These are phyloP conservation scores for Melanopsichium pennsylvanicum DNA, from an alignment of 1,284 basidiomycete genomes.

Conservation along the genomic window DNA sequence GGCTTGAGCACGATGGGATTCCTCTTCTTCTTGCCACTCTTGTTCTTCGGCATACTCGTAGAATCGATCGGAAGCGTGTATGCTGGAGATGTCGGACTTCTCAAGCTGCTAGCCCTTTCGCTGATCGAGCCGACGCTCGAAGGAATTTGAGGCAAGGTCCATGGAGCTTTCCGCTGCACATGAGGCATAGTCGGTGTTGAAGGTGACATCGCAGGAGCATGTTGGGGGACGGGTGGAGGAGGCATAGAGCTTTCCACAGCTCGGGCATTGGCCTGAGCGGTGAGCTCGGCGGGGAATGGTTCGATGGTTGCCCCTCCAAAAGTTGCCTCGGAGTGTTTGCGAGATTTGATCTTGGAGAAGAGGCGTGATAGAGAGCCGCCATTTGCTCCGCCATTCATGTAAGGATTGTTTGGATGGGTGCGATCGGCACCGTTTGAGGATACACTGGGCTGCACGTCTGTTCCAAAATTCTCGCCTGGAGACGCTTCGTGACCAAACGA, in stretches of 20 bases:
- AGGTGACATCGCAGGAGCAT: not conserved
- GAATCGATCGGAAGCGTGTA: slow-evolving; percentile 40
- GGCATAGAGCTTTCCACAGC: slow-evolving; percentile 1
- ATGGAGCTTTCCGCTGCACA: slow-evolving; percentile 15
- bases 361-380: slow-evolving; percentile 41
- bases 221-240: too few species aligned
- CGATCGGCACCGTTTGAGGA: slow-evolving; percentile 3
- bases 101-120: slow-evolving; percentile 18
- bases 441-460: too few species aligned
- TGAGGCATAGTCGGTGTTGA: slow-evolving; percentile 12
- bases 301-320: slow-evolving; percentile 39
- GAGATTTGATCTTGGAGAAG: slow-evolving; percentile 41
- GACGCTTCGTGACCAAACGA: slow-evolving; percentile 51
- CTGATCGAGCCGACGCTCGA: slow-evolving; percentile 6
- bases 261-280: slow-evolving; percentile 3
- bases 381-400: slow-evolving; percentile 30
- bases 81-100: slow-evolving; percentile 23
- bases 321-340: slow-evolving; percentile 25
- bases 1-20: slow-evolving; percentile 43
- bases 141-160: slow-evolving; percentile 20
- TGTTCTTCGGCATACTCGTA: slow-evolving; percentile 22
- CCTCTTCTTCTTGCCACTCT: slow-evolving; percentile 27
- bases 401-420: slow-evolving; percentile 32
- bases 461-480: slow-evolving; percentile 11
- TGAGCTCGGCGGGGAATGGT: slow-evolving; percentile 38